phyloP scores from a whole-genome alignment of 768 basidiomycete genomes.

The Boletus coccyginus region DNA sequence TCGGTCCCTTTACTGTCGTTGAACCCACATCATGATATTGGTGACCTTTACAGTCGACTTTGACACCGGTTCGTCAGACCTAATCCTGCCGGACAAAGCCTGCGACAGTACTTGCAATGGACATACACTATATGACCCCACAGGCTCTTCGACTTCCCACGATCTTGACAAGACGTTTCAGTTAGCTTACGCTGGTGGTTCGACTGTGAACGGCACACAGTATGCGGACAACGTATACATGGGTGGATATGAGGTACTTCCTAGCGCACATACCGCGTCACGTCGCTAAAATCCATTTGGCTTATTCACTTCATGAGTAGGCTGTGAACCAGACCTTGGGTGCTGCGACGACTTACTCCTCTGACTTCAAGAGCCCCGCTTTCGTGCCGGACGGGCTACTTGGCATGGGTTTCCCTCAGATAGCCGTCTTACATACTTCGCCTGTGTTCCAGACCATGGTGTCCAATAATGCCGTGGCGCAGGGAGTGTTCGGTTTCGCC shows the following conservation, averaged over 20 bases:
- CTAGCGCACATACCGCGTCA: constrained; percentile 11
- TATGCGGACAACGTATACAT: constrained; percentile 45
- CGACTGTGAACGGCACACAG: constrained; percentile 35
- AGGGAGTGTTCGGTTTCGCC: constrained; percentile 48
- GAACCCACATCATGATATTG: neutral
- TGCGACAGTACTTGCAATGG: constrained; percentile 32
- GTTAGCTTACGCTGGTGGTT: constrained; percentile 39
- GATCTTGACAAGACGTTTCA: constrained; percentile 26
- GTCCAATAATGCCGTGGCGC: constrained; percentile 30
- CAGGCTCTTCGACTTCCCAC: constrained; percentile 31
- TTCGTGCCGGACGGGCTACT: constrained; percentile 41
- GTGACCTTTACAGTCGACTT: constrained; percentile 42
- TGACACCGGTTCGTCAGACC: constrained; percentile 53
- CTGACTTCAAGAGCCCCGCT: constrained; percentile 21
- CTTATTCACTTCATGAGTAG: constrained; percentile 8
- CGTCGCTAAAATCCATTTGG: neutral
- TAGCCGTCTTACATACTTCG: constrained; percentile 34
- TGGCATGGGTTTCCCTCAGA: constrained; percentile 40
- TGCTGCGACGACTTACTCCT: constrained; percentile 39
- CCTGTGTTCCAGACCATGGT: constrained; percentile 48
- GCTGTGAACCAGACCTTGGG: constrained; percentile 43
- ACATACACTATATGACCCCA: constrained; percentile 31
- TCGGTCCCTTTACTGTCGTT: neutral
- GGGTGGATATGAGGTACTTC: constrained; percentile 33
- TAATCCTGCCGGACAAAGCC: constrained; percentile 37